Percentiles rank a stretch among this genome's conserved stretches.
phyloP scores from a whole-genome alignment of 1,284 basidiomycete genomes.

The Vanrija pseudolonga region DNA sequence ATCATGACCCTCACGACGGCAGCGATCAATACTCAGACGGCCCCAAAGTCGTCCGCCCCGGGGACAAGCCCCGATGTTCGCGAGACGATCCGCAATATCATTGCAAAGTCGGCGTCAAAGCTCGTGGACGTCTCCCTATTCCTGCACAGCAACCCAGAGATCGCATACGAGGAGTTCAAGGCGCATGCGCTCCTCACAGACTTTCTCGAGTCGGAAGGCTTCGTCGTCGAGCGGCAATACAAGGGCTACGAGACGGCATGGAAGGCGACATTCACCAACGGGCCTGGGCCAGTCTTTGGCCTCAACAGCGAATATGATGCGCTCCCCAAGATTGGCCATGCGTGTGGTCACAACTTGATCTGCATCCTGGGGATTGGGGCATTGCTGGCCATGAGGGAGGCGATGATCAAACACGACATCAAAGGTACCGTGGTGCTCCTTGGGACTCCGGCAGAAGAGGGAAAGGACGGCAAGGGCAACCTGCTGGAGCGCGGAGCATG shows the following conservation, averaged over 20 bases:
- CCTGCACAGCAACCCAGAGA: slow-evolving; percentile 26
- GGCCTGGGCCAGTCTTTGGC: slow-evolving; percentile 40
- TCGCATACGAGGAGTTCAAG: slow-evolving; percentile 32
- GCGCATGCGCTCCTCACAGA: slow-evolving; percentile 59
- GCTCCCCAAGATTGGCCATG: slow-evolving; percentile 17
- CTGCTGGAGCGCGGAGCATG: slow-evolving; percentile 41
- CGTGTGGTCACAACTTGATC: slow-evolving; percentile 60
- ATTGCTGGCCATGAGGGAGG: slow-evolving; percentile 30
- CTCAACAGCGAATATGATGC: slow-evolving; percentile 31
- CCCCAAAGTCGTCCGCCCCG: no score
- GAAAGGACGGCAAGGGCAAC: slow-evolving; percentile 61
- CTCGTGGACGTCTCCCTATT: slow-evolving; percentile 20
- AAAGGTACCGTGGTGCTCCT: slow-evolving; percentile 71
- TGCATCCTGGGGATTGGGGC: slow-evolving; percentile 43
- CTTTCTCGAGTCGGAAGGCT: slow-evolving; percentile 59
- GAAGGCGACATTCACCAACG: slow-evolving; percentile 12
- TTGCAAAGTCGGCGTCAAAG: slow-evolving; percentile 6
- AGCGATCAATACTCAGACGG: no score
- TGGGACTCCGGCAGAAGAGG: slow-evolving; percentile 66
- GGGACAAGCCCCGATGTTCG: no score
- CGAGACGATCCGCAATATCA: slow-evolving; percentile 6
- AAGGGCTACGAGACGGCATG: slow-evolving; percentile 52
- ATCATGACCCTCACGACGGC: no score
- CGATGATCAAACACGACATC: slow-evolving; percentile 53
- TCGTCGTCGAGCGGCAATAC: slow-evolving; percentile 59